Conservation (phyloP, 768 basidiomycete genomes). For the Collybiopsis luxurians region DNA sequence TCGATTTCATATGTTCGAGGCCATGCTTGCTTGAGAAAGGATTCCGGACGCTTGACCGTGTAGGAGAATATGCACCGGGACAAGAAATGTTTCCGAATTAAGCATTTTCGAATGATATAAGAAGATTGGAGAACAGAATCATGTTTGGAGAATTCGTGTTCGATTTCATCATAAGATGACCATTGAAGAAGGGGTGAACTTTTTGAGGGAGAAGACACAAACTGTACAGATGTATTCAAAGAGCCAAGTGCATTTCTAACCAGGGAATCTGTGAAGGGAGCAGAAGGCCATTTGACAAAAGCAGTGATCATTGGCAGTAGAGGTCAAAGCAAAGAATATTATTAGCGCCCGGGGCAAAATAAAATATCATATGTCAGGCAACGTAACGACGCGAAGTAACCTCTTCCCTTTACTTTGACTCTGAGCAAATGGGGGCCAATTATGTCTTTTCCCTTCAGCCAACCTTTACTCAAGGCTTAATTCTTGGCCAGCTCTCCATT, state of each 20-base stretch:
- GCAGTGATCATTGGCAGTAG: conserved; percentile 9
- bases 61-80: conserved; percentile 72
- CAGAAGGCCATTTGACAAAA: conserved; percentile 46
- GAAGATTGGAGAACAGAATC: conserved; percentile 66
- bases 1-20: conserved; percentile 86
- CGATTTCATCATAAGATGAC: conserved; percentile 82
- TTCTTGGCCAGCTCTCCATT: conserved; percentile 91
- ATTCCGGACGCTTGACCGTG: conserved; percentile 63
- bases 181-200: conserved; percentile 6
- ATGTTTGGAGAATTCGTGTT: conserved; percentile 54
- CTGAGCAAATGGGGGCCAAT: conserved; percentile 40
- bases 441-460: conserved; percentile 75
- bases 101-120: conserved; percentile 86
- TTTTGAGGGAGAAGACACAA: conserved; percentile 17
- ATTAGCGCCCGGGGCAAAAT: too few species aligned
- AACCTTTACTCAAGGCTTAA: conserved; percentile 93
- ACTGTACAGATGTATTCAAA: conserved; percentile 18
- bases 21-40: conserved; percentile 49
- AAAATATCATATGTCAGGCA: conserved; percentile 2
- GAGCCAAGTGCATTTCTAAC: conserved; percentile 37
- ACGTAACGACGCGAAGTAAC: conserved; percentile 2
- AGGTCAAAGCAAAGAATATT: not conserved
- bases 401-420: conserved; percentile 1
- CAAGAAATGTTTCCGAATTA: conserved; percentile 94
- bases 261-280: conserved; percentile 44